Base-by-base conservation (phyloP, 805 yeast genomes). In the Starmerella bombicola region DNA sequence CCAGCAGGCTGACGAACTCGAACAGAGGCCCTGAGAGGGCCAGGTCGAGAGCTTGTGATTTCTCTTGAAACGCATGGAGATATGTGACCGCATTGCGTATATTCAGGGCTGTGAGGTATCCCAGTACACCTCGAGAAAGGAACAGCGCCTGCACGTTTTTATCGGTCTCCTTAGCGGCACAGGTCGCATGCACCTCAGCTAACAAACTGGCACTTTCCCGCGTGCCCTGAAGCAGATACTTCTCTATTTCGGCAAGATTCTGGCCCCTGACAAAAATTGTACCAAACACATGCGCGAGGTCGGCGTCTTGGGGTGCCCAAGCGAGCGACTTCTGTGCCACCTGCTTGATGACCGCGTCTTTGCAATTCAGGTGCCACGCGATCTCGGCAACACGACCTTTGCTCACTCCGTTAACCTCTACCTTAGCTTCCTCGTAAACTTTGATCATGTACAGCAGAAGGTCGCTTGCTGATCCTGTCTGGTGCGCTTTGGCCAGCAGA, bases 401-500 rank as follows among this genome's bases (percentile, higher is more conserved):
- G 24, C 71, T 60, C 5, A 62, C 63, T 19, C 65, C 64, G 41
- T 62, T 64, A 4, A 65, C 67, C 9, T 60, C 52, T 5, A 69
- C 55, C 10, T 65, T 65, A 6, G 76, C 70, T 30, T 68, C 68
- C 17, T 66, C 71, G 51, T 77, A 78, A 1, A 82, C 74, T 40
- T 78, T 84, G n/a, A 85, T 53, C 56, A 88, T 58, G 56, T 83
- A 83, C 20, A 68, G 59, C 8, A 78, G 69, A 50, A 88, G 64
- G 56, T 91, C 97, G 13, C 81, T 70, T 10, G 86, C 84, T 22
- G 86, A 78, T 20, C 88, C 93, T 41, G 71, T 78, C 60, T 83
- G 85, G 35, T 73, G 67, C 42, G 79, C 79, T 41, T 73, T 69
- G 31, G 82, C 65, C 41, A 88, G 68, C 17, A 78, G 73, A 45